Evolutionary conservation across 345 rosid genomes (phyloP), one percentile per base, ranked within the genome.

Genomic region (Hibiscus syriacus): DNA sequence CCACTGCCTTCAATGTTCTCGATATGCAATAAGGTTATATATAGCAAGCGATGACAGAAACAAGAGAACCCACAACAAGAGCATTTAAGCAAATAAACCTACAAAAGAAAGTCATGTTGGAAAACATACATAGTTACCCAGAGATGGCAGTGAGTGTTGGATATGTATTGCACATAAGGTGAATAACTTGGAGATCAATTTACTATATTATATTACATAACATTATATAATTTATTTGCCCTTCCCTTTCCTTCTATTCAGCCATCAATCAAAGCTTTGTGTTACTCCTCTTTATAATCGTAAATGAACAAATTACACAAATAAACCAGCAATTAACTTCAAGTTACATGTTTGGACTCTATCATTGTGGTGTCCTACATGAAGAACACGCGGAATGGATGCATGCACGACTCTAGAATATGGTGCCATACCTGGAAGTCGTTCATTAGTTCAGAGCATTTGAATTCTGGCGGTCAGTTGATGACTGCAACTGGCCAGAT

Each of bases 351-450:
- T 61, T 60, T 60, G 4, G 30, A 36, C 17, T 34, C 26, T 60
- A 58, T 17, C 14, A 20, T 60, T 20, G 29, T 36, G 49, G 48
- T 60, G 27, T 59, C 11, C 27, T 11, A n/a, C 65, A 60, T 38
- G 16, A 11, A 11, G 29, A 39, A 26, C 41, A 6, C 3, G 26
- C 6, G 9, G 41, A 32, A 29, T 6, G 30, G 20, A 32, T 17
- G 27, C 69, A 39, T 11, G 5, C 49, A 38, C 10, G 29, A 14
- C 58, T 50, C 43, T 4, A 69, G 45, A 66, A 69, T 13, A 46
- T 14, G 53, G 17, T 32, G 25, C 14, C 61, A 71, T 81, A 91
- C 99, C 98, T 89, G 96, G 75, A 84, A 89, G 80, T 79, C 73
- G 67, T 86, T 80, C 14, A 89, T 78, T 23, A 78, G 73, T 70